phyloP scores from a whole-genome alignment of 352 stramenopile species.

The Pythium chondricola region DNA sequence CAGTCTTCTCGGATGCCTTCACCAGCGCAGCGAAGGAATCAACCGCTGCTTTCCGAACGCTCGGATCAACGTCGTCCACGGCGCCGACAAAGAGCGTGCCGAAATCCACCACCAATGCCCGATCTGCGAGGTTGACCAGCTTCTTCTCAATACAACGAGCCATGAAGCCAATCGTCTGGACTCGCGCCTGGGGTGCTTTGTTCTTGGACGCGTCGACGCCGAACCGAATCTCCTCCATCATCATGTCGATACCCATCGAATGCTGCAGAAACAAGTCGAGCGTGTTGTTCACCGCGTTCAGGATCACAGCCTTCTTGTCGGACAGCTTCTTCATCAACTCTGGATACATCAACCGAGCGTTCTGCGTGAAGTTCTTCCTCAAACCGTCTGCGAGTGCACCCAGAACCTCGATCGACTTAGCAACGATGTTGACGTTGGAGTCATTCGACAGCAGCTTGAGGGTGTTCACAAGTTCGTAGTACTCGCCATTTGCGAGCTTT shows the following conservation, averaged over 20 bases:
- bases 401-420: constrained; percentile 80
- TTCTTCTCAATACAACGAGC: constrained; percentile 64
- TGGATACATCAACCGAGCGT: constrained; percentile 68
- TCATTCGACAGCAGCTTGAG: constrained; percentile 77
- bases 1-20: constrained; percentile 40
- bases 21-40: constrained; percentile 57
- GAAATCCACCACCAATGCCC: constrained; percentile 56
- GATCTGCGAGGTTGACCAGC: constrained; percentile 56
- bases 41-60: constrained; percentile 67
- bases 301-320: constrained; percentile 82
- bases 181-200: constrained; percentile 70
- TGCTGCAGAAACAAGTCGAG: constrained; percentile 78
- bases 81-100: constrained; percentile 48
- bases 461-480: constrained; percentile 81
- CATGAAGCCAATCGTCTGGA: constrained; percentile 70
- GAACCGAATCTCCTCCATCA: constrained; percentile 82
- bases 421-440: constrained; percentile 85
- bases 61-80: constrained; percentile 77
- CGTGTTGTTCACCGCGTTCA: constrained; percentile 79
- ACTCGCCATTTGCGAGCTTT: constrained; percentile 83
- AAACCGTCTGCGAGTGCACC: constrained; percentile 72
- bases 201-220: constrained; percentile 71
- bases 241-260: constrained; percentile 79
- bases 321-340: constrained; percentile 80
- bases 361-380: constrained; percentile 75